Evolutionary conservation across 768 basidiomycete species (phyloP).

Genomic region (Kwoniella shandongensis): DNA sequence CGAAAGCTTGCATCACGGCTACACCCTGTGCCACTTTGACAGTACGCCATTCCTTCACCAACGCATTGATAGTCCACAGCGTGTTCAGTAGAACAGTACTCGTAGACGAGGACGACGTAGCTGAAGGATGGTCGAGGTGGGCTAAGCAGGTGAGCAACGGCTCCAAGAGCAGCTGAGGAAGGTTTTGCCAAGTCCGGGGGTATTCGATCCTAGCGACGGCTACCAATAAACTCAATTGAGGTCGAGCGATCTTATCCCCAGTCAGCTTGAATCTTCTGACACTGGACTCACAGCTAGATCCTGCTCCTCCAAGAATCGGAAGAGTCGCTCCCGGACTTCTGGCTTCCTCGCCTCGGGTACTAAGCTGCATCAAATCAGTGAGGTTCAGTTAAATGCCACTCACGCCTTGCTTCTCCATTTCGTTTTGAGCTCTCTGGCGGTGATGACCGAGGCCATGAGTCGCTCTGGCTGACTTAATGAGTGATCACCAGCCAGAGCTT

Average conservation of each 20-base stretch:
- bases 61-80: slow-evolving; percentile 51
- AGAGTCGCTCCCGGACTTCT: slow-evolving; percentile 43
- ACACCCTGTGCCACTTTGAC: slow-evolving; percentile 47
- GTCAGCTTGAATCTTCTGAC: neutral
- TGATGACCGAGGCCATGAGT: slow-evolving; percentile 43
- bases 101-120: slow-evolving; percentile 26
- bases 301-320: slow-evolving; percentile 49
- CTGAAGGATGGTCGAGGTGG: slow-evolving; percentile 20
- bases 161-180: slow-evolving; percentile 45
- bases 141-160: slow-evolving; percentile 43
- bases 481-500: slow-evolving; percentile 37
- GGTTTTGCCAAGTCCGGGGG: slow-evolving; percentile 40
- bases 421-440: slow-evolving; percentile 50
- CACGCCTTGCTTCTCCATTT: slow-evolving; percentile 53
- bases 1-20: slow-evolving; percentile 45
- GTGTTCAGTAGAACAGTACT: slow-evolving; percentile 47
- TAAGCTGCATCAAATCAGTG: slow-evolving; percentile 15
- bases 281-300: slow-evolving; percentile 32
- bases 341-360: slow-evolving; percentile 49
- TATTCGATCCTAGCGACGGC: slow-evolving; percentile 48
- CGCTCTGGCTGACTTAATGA: slow-evolving; percentile 40
- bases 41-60: slow-evolving; percentile 51
- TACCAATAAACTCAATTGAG: slow-evolving; percentile 47
- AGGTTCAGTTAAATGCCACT: neutral
- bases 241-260: slow-evolving; percentile 45